Percentiles rank a stretch among this genome's conserved stretches.
phyloP scores from a whole-genome alignment of 257 asterid genomes.

The Rhazya stricta region DNA sequence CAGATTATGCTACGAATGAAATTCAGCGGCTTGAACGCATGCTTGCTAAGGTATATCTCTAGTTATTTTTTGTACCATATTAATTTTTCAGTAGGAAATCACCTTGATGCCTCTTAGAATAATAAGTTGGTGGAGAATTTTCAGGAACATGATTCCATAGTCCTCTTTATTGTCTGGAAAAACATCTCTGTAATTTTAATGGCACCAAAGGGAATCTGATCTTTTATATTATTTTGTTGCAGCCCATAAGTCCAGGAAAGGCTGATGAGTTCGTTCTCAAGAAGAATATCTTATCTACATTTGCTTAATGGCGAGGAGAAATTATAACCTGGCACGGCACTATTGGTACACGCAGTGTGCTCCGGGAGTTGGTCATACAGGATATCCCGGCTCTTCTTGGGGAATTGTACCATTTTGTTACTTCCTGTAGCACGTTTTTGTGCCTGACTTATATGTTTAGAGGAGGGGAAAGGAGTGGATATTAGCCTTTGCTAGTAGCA shows the following conservation, averaged over 20 bases:
- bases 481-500: background rate
- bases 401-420: conserved; percentile 19
- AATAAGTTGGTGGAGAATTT: background rate
- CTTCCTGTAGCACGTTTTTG: conserved; percentile 12
- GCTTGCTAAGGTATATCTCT: conserved; percentile 72
- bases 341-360: conserved; percentile 8
- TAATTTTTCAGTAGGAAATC: background rate
- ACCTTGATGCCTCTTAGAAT: background rate
- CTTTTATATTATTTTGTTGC: conserved; percentile 25
- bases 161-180: background rate
- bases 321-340: background rate
- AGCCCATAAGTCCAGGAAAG: conserved; percentile 69
- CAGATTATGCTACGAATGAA: conserved; percentile 82
- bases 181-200: background rate
- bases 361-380: conserved; percentile 7
- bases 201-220: background rate
- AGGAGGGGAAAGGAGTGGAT: background rate
- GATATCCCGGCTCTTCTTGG: conserved; percentile 3
- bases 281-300: conserved; percentile 74
- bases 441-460: conserved; percentile 11
- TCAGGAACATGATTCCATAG: background rate
- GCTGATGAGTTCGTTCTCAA: conserved; percentile 81
- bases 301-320: conserved; percentile 33
- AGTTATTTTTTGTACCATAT: background rate
- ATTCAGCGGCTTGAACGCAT: conserved; percentile 72